Evolutionary conservation across 371 early-diverging fungal species (phyloP), one percentile per base, ranked within the genome.

Genomic region (Rhizopus delemar): DNA sequence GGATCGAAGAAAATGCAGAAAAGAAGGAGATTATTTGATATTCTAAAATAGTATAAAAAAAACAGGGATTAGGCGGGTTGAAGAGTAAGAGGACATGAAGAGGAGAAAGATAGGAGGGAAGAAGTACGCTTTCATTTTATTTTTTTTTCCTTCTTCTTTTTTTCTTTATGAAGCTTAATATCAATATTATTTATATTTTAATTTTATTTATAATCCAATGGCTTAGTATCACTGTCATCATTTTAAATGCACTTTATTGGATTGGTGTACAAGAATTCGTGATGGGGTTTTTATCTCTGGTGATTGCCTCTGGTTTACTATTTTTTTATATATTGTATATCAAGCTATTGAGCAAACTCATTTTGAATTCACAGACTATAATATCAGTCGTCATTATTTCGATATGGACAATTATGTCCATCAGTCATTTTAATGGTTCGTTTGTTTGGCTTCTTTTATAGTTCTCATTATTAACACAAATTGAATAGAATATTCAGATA

Each of bases 191-290:
- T 15, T 68, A 74, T 39, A 68, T 68, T 12, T 45, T 34, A 29
- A 45, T 71, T 6, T 41, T 74, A 33, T 45, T 69, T 29, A 11
- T 65, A 16, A 57, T 71, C 34, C 75, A 75, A 59, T 71, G 69
- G 70, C 67, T 65, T 12, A 75, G 75, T 54, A 60, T 71, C n/a
- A 49, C 63, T 29, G 65, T 62, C 33, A 62, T 75, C 16, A 48
- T 66, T 3, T 46, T 71, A 12, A 75, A 75, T 53, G 66, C 50
- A 5, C 15, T 66, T 5, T 64, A 61, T 6, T 41, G 69, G 8
- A 22, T 22, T 22, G 41, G 32, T 12, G 15, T 48, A 29, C 34
- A 59, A 35, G 69, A 59, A 32, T 46, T 67, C 8, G 48, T 64
- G 15, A 55, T 71, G 41, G 67, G 68, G 4, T 53, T 61, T 3